Percentiles rank a stretch among this genome's conserved stretches.
Evolutionary conservation across 1,139 yeast genomes (phyloP).

Genomic region (Pichia terricola): DNA sequence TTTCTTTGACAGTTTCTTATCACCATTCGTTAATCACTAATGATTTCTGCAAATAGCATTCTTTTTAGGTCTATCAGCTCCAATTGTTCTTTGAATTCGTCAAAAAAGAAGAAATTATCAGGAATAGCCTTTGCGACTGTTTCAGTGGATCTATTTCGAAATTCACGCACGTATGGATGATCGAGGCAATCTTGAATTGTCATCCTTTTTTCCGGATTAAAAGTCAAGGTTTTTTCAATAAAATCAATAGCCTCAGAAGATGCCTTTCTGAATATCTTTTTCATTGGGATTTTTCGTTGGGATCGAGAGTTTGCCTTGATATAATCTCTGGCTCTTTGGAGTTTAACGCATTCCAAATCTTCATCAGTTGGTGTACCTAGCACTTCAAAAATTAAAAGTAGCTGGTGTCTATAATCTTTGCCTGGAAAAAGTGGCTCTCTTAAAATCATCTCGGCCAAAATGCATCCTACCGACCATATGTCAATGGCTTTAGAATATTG

Average conservation of each 20-base stretch:
- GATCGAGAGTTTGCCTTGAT: slow-evolving; percentile 69
- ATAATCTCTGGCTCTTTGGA: slow-evolving; percentile 80
- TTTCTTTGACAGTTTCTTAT: no score
- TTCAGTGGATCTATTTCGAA: slow-evolving; percentile 81
- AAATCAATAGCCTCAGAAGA: slow-evolving; percentile 74
- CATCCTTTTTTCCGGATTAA: slow-evolving; percentile 72
- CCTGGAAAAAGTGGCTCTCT: slow-evolving; percentile 93
- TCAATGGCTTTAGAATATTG: slow-evolving; percentile 93
- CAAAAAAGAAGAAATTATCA: slow-evolving; percentile 74
- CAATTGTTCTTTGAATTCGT: slow-evolving; percentile 54
- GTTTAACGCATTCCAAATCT: slow-evolving; percentile 71
- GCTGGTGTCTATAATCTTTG: slow-evolving; percentile 84
- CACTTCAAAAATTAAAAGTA: slow-evolving; percentile 77
- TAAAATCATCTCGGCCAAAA: slow-evolving; percentile 81
- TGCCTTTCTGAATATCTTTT: slow-evolving; percentile 33
- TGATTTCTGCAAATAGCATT: slow-evolving; percentile 55
- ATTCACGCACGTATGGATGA: slow-evolving; percentile 73
- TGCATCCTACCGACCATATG: slow-evolving; percentile 96
- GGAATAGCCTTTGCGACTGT: slow-evolving; percentile 70
- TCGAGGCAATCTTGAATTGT: slow-evolving; percentile 71
- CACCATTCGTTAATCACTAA: slow-evolving; percentile 7
- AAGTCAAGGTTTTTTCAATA: slow-evolving; percentile 61
- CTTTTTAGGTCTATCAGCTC: slow-evolving; percentile 61
- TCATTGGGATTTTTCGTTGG: slow-evolving; percentile 48
- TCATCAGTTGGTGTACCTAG: slow-evolving; percentile 84